These are phyloP conservation scores for Platismatia glauca DNA, from an alignment of 495 filamentous ascomycete species.

Conservation along the genomic window DNA sequence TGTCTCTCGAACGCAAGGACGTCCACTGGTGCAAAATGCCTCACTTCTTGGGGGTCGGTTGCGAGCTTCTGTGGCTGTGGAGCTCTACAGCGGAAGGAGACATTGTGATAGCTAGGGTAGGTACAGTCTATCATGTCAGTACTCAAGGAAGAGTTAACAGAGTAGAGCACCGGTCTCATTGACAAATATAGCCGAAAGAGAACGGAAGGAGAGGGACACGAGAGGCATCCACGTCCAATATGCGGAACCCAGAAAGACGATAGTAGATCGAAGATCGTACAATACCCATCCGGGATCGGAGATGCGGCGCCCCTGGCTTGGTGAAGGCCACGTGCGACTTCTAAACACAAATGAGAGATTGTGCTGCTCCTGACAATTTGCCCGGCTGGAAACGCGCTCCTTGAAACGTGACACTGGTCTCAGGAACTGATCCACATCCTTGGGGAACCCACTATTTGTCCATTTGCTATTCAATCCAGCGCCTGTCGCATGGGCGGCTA, in stretches of 20 bases:
- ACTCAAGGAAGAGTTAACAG: background rate
- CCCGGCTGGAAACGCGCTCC: background rate
- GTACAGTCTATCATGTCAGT: background rate
- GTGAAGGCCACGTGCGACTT: background rate
- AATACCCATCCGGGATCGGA: background rate
- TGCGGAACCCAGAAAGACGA: background rate
- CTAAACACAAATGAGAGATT: background rate
- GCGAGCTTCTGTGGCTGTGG: background rate
- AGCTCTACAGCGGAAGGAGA: background rate
- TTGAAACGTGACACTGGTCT: background rate
- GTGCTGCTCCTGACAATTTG: background rate
- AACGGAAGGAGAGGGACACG: background rate
- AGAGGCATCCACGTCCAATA: background rate
- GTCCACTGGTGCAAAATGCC: background rate
- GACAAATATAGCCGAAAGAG: background rate
- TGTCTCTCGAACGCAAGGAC: background rate
- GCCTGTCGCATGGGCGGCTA: background rate
- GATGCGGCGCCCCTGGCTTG: background rate
- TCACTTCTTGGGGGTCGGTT: background rate
- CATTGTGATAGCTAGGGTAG: background rate
- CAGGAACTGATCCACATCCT: background rate
- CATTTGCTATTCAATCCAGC: background rate
- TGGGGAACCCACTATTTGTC: background rate
- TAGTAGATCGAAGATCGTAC: background rate
- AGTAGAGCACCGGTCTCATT: background rate